These are phyloP conservation scores for Hyaloscypha bicolor DNA, from an alignment of 495 filamentous ascomycete genomes.

Conservation along the genomic window DNA sequence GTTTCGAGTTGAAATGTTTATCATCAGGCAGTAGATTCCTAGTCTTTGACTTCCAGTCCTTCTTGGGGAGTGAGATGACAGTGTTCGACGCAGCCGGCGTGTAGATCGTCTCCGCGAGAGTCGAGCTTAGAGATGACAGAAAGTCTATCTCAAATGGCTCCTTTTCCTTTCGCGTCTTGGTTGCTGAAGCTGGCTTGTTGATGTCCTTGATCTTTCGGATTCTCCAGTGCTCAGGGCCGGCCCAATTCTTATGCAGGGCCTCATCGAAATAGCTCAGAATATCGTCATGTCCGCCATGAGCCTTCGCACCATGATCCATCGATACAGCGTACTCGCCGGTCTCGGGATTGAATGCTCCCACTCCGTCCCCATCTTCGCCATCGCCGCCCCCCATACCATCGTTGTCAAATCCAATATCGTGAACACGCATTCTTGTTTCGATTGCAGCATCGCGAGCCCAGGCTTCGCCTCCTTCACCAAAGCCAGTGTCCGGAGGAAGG, in stretches of 20 bases:
- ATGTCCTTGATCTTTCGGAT: conserved; percentile 90
- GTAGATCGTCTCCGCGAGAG: conserved; percentile 79
- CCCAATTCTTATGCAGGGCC: conserved; percentile 94
- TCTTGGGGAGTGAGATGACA: conserved; percentile 81
- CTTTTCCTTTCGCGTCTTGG: conserved; percentile 82
- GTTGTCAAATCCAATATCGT: conserved; percentile 54
- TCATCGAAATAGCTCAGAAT: conserved; percentile 98
- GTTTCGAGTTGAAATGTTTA: conserved; percentile 95
- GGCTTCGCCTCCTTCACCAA: conserved; percentile 74
- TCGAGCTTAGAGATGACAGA: conserved; percentile 64
- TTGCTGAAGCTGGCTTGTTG: conserved; percentile 58
- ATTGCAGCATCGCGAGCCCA: conserved; percentile 71
- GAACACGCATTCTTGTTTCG: conserved; percentile 63
- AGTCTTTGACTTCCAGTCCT: conserved; percentile 92
- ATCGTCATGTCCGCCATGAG: conserved; percentile 72
- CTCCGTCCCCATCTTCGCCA: conserved; percentile 56
- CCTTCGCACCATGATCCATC: conserved; percentile 61
- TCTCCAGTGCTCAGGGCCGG: conserved; percentile 98
- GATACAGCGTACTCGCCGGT: conserved; percentile 70
- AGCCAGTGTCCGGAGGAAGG: conserved; percentile 63
- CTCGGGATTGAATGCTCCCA: conserved; percentile 62
- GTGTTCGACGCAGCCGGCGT: conserved; percentile 80
- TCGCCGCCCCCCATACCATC: conserved; percentile 49
- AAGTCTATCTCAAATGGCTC: conserved; percentile 97
- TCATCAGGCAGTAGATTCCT: conserved; percentile 95